These are phyloP conservation scores for Fonsecaea pedrosoi DNA, from an alignment of 2,329 filamentous ascomycete species.

Conservation along the genomic window DNA sequence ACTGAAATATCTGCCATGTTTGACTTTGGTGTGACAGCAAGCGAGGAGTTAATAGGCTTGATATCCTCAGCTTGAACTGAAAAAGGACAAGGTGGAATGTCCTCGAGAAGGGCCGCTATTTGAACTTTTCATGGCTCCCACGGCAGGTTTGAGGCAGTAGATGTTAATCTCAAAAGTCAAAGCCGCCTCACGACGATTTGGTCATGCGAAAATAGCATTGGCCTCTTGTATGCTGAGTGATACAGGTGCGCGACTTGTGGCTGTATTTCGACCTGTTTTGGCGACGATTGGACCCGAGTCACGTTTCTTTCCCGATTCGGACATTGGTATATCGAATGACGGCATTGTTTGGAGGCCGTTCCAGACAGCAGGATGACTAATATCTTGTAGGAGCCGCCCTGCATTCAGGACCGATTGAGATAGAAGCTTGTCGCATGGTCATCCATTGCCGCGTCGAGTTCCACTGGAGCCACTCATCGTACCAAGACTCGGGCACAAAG, in stretches of 20 bases:
- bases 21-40: not conserved
- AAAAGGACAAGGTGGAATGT: too few relatives aligned
- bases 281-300: not conserved
- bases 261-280: not conserved
- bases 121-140: not conserved
- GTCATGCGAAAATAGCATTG: conserved; percentile 4
- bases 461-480: not conserved
- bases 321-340: conserved; percentile 2
- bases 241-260: not conserved
- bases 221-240: conserved; percentile 1
- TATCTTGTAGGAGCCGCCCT: not conserved
- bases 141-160: not conserved
- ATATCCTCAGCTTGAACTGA: not conserved
- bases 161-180: not conserved
- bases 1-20: conserved; percentile 21
- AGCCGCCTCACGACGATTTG: not conserved
- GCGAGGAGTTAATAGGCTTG: not conserved
- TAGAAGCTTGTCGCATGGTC: not conserved
- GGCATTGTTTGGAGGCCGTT: not conserved
- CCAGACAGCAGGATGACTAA: conserved; percentile 7
- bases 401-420: not conserved
- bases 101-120: conserved; percentile 1
- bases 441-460: not conserved
- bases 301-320: conserved; percentile 26
- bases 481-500: not conserved